A percentile compares a stretch with the other conserved stretches of the same genome.
Evolutionary conservation across 148 eudicot genomes (phyloP).

Genomic region (Simmondsia chinensis): DNA sequence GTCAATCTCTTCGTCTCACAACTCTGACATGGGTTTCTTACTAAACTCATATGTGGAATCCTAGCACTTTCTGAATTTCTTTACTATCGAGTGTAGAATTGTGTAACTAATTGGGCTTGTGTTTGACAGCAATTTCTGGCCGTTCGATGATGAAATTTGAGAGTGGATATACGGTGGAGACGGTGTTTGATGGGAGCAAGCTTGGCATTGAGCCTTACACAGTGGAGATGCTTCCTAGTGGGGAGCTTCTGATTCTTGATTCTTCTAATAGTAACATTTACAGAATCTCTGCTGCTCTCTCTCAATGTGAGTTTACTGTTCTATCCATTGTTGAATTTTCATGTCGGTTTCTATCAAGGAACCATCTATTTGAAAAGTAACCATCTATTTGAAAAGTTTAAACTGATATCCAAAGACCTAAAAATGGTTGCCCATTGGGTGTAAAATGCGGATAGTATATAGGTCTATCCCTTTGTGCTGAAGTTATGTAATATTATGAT

Average conservation of each 20-base stretch:
- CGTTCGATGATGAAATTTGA: slow-evolving; percentile 94
- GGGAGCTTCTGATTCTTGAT: slow-evolving; percentile 92
- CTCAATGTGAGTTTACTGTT: slow-evolving; percentile 31
- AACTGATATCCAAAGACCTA: too few relatives aligned
- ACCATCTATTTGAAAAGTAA: too few relatives aligned
- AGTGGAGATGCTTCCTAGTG: slow-evolving; percentile 69
- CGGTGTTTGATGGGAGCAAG: slow-evolving; percentile 99
- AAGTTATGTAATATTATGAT: too few relatives aligned
- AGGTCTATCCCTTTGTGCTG: too few relatives aligned
- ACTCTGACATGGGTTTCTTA: too few relatives aligned
- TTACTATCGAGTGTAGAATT: slow-evolving; percentile 1
- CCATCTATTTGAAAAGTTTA: too few relatives aligned
- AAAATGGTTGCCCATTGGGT: too few relatives aligned
- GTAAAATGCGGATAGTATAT: too few relatives aligned
- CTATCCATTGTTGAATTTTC: background rate
- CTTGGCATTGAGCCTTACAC: slow-evolving; percentile 90
- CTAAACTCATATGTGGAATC: too few relatives aligned
- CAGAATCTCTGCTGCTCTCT: slow-evolving; percentile 82
- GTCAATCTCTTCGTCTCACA: too few relatives aligned
- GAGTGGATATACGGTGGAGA: slow-evolving; percentile 91
- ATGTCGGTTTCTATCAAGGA: too few relatives aligned
- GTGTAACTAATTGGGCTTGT: slow-evolving; percentile 2
- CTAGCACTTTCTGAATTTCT: slow-evolving; percentile 3
- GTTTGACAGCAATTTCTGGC: slow-evolving; percentile 54
- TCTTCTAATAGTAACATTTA: slow-evolving; percentile 89